Evolutionary conservation across 1,139 yeast genomes (phyloP).

Genomic region (Yamadazyma aaseri): DNA sequence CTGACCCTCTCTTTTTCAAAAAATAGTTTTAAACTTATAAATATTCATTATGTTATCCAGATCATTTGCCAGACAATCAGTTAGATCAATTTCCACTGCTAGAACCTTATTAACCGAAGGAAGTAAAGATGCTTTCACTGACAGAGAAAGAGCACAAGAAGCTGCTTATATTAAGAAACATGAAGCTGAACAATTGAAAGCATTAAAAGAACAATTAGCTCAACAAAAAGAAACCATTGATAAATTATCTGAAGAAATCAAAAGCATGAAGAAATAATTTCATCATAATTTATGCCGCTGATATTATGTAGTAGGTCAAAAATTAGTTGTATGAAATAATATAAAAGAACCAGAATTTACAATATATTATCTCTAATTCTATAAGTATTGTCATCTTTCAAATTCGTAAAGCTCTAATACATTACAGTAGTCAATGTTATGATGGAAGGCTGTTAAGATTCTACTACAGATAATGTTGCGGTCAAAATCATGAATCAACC

Average conservation of each 20-base stretch:
- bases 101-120: slow-evolving; percentile 32
- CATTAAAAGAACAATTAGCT: slow-evolving; percentile 45
- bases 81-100: slow-evolving; percentile 40
- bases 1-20: background rate
- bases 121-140: slow-evolving; percentile 34
- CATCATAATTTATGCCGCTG: too few relatives aligned
- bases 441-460: too few relatives aligned
- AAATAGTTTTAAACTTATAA: slow-evolving; percentile 3
- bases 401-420: too few relatives aligned
- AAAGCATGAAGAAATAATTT: slow-evolving; percentile 35
- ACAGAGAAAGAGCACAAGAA: slow-evolving; percentile 48
- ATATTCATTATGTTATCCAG: slow-evolving; percentile 31
- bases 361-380: too few relatives aligned
- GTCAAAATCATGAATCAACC: too few relatives aligned
- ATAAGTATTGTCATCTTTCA: too few relatives aligned
- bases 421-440: too few relatives aligned
- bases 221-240: slow-evolving; percentile 45
- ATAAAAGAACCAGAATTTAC: too few relatives aligned
- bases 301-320: too few relatives aligned
- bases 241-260: slow-evolving; percentile 42
- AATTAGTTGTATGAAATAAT: too few relatives aligned
- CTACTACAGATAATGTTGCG: too few relatives aligned
- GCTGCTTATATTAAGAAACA: slow-evolving; percentile 44
- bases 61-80: slow-evolving; percentile 29
- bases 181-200: slow-evolving; percentile 50